Percentiles rank a stretch among this genome's conserved stretches.
phyloP scores from a whole-genome alignment of 345 rosid species.

The Erucastrum elatum region DNA sequence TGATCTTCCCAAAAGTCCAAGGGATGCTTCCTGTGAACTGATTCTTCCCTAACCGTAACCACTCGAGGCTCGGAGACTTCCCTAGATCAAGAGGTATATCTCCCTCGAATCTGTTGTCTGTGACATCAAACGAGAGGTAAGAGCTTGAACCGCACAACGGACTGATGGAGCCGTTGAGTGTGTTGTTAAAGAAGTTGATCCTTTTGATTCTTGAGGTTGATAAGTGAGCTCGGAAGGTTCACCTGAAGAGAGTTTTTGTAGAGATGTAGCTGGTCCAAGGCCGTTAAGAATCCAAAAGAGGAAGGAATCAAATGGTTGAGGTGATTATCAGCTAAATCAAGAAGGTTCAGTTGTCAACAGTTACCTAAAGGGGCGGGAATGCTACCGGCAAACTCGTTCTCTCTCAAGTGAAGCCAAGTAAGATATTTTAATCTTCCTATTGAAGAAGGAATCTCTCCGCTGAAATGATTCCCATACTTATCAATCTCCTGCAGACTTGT shows the following conservation, averaged over 20 bases:
- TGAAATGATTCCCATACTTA: constrained; percentile 69
- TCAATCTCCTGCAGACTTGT: constrained; percentile 59
- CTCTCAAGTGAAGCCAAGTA: constrained; percentile 70
- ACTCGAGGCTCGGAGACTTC: constrained; percentile 54
- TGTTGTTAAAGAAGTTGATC: constrained; percentile 78
- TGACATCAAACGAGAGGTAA: constrained; percentile 67
- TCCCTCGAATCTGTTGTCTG: constrained; percentile 74
- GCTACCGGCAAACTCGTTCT: constrained; percentile 74
- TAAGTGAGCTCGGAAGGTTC: constrained; percentile 64
- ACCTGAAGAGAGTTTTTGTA: constrained; percentile 85
- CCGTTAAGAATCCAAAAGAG: constrained; percentile 67
- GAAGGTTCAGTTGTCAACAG: constrained; percentile 53
- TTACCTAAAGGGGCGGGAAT: constrained; percentile 81
- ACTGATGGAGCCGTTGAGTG: constrained; percentile 57
- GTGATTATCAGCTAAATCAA: constrained; percentile 81
- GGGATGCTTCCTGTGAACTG: constrained; percentile 65
- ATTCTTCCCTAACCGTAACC: constrained; percentile 79
- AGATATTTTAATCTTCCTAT: constrained; percentile 73
- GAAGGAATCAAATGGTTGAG: constrained; percentile 74
- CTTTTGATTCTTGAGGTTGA: constrained; percentile 59
- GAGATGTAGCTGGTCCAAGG: constrained; percentile 53
- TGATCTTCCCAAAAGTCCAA: constrained; percentile 58
- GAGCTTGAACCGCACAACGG: constrained; percentile 67
- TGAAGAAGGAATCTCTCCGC: constrained; percentile 67
- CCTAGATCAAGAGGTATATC: constrained; percentile 58